A percentile compares a stretch with the other conserved stretches of the same genome.
These are phyloP conservation scores for Colletotrichum costaricense DNA, from an alignment of 2,329 filamentous ascomycete species.

Conservation along the genomic window DNA sequence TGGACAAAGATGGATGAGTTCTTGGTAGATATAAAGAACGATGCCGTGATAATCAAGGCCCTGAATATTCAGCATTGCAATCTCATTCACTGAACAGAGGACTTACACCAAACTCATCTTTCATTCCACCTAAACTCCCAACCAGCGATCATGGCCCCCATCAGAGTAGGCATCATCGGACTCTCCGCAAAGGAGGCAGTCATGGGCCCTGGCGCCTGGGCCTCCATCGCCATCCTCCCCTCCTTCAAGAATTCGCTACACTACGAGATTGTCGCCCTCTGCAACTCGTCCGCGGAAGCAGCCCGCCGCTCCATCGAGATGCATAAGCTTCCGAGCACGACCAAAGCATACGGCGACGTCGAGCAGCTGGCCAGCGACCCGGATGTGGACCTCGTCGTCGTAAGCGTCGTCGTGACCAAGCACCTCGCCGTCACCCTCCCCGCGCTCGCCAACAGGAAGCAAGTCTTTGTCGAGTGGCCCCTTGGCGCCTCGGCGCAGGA, in stretches of 20 bases:
- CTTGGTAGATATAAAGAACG: not conserved
- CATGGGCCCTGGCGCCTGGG: conserved; percentile 62
- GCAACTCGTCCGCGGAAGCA: conserved; percentile 60
- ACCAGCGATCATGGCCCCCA: conserved; percentile 46
- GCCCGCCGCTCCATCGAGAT: conserved; percentile 55
- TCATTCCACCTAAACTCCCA: not conserved
- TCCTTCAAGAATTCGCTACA: conserved; percentile 56
- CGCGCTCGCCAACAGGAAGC: conserved; percentile 62
- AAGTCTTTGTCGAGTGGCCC: conserved; percentile 69
- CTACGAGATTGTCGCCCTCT: conserved; percentile 63
- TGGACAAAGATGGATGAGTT: not conserved
- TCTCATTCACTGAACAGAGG: not conserved
- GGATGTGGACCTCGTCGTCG: conserved; percentile 66
- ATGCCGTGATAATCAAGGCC: not conserved
- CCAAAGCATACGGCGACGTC: conserved; percentile 62
- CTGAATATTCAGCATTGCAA: not conserved
- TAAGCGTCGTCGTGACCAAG: conserved; percentile 63
- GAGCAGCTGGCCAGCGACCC: conserved; percentile 59
- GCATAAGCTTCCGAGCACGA: conserved; percentile 53
- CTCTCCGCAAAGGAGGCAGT: conserved; percentile 63
- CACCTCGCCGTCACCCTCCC: conserved; percentile 60
- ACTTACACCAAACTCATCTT: not conserved
- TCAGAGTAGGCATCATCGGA: conserved; percentile 68
- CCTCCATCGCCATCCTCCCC: conserved; percentile 65
- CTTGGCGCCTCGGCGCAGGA: conserved; percentile 54